Evolutionary conservation across 805 yeast genomes (phyloP).

Genomic region (Zygoascus biomembranicola): DNA sequence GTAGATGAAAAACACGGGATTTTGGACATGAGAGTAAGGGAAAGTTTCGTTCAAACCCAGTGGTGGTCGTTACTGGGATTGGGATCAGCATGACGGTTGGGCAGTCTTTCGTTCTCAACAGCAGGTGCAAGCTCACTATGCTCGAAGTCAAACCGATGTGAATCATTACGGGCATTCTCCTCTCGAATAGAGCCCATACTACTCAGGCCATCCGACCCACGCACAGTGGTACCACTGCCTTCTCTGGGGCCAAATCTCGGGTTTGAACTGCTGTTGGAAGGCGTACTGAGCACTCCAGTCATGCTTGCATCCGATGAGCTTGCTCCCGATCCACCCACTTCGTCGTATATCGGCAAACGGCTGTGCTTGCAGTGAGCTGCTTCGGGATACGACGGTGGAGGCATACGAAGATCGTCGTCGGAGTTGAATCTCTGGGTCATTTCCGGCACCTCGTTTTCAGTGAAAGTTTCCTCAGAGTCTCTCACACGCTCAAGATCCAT

Average conservation of each 20-base stretch:
- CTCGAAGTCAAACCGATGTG: not conserved
- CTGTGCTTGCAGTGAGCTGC: slow-evolving; percentile 1
- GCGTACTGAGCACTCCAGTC: too few relatives aligned
- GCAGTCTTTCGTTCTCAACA: too few relatives aligned
- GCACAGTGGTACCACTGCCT: not conserved
- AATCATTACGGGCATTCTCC: not conserved
- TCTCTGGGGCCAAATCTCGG: not conserved
- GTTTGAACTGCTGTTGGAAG: not conserved
- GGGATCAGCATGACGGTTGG: too few relatives aligned
- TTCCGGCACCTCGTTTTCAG: not conserved
- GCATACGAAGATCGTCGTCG: not conserved
- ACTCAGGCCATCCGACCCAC: not conserved
- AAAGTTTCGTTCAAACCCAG: too few relatives aligned
- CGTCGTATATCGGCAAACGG: slow-evolving; percentile 7
- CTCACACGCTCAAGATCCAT: slow-evolving; percentile 8
- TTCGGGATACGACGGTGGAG: slow-evolving; percentile 5
- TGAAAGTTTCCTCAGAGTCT: not conserved
- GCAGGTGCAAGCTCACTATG: not conserved
- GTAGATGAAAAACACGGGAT: too few relatives aligned
- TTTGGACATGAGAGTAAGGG: too few relatives aligned
- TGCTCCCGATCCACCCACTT: not conserved
- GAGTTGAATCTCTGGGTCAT: not conserved
- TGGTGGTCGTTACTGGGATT: too few relatives aligned
- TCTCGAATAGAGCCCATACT: not conserved
- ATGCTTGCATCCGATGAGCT: not conserved